A percentile compares a stretch with the other conserved stretches of the same genome.
These are phyloP conservation scores for Groenewaldozyma sp. DNA, from an alignment of 1,139 yeast genomes.

Conservation along the genomic window DNA sequence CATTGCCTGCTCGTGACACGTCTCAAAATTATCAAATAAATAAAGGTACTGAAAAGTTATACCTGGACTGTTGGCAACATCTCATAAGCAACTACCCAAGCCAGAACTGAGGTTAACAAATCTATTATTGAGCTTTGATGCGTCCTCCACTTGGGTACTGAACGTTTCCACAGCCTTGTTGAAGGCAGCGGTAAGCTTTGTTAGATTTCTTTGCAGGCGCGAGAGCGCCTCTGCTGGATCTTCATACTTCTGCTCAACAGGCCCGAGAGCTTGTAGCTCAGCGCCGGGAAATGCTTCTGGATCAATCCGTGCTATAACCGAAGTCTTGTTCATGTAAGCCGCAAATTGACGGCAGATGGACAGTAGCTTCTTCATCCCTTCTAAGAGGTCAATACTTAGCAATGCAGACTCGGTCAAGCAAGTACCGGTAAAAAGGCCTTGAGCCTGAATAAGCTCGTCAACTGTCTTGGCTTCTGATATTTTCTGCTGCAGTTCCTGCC, in stretches of 20 bases:
- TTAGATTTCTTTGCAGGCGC: background rate
- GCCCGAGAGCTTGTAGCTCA: no score
- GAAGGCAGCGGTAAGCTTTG: background rate
- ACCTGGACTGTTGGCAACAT: no score
- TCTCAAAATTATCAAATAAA: no score
- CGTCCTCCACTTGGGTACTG: background rate
- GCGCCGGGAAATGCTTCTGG: no score
- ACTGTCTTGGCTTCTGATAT: conserved; percentile 36
- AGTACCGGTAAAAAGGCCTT: conserved; percentile 55
- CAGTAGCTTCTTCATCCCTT: conserved; percentile 33
- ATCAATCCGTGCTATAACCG: conserved; percentile 22
- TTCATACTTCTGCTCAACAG: no score
- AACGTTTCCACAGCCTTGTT: background rate
- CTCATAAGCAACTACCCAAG: background rate
- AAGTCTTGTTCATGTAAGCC: conserved; percentile 42
- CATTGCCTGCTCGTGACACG: no score
- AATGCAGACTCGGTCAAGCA: conserved; percentile 60
- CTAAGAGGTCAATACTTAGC: conserved; percentile 49
- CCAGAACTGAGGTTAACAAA: conserved; percentile 2
- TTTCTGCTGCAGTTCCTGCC: conserved; percentile 33
- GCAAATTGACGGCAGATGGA: conserved; percentile 41
- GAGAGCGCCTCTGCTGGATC: background rate
- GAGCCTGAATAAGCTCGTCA: conserved; percentile 40
- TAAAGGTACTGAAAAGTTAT: no score
- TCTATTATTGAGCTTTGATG: background rate